Evolutionary conservation across 2,329 filamentous ascomycete species (phyloP), one percentile per base, ranked within the genome.

Genomic region (Fusarium verticillioides): DNA sequence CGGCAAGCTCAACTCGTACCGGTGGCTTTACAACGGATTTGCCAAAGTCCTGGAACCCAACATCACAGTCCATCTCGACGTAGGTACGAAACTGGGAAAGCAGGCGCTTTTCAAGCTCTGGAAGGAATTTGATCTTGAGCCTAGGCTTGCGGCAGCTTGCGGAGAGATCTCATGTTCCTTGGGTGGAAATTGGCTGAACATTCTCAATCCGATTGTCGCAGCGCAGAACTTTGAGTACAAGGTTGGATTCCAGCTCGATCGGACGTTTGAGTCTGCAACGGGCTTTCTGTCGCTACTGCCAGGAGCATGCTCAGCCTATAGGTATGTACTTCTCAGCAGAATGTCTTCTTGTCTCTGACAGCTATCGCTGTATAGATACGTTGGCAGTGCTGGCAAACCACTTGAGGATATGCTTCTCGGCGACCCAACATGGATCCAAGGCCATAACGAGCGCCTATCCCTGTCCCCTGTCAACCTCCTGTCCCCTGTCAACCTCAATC

Each of bases 161-260:
- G 53, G 61, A 0, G 65, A 66, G 15, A 39, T 66, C 4, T 40
- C 36, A 0, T 56, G 52, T 4, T 65, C 61, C 1, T 3, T 63
- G 3, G 47, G 39, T 0, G 62, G 61, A 0, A 36, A 26, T 5
- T 65, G 61, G 65, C 9, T 58, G 0, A 66, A 63, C 1, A 28
- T 66, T 5, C 36, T 67, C 10, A 67, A 67, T 6, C 61, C 61
- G 0, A 40, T 67, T 3, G 65, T 60, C 0, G 61, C 65, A 0
- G 65, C 61, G 0, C 53, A 67, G 4, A 59, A 46, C 10, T 67
- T 67, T 8, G 65, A 67, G 18, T 67, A 67, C 21, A 67, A 67
- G 21, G 50, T 67, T 15, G 61, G 53, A 0, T 65, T 53, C 0
- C 61, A 60, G 34, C 46, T 67, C 2, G 65, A 66, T 28, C 8